These are phyloP conservation scores for Tuber borchii DNA, from an alignment of 495 filamentous ascomycete genomes.

Conservation along the genomic window DNA sequence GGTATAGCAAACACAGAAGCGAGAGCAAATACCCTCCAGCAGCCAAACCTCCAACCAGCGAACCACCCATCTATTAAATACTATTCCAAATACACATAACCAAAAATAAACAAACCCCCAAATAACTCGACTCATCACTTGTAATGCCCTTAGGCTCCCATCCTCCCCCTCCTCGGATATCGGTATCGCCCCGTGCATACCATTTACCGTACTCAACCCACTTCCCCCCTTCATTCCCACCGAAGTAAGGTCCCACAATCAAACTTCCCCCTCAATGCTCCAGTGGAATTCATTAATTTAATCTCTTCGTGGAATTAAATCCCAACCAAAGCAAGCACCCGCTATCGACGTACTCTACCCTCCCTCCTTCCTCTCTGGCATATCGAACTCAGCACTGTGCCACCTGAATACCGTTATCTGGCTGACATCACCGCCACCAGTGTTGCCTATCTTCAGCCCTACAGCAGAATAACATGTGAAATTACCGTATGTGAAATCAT, in stretches of 20 bases:
- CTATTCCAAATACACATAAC: not conserved
- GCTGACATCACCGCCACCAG: not conserved
- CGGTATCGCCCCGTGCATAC: not conserved
- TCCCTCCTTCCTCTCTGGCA: not conserved
- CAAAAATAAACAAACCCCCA: not conserved
- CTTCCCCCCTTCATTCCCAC: not conserved
- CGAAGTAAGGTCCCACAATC: not conserved
- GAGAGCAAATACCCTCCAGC: not conserved
- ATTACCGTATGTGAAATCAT: not conserved
- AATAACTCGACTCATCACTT: not conserved
- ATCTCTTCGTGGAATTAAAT: not conserved
- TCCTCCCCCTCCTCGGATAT: not conserved
- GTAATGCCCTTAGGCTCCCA: not conserved
- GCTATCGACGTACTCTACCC: not conserved
- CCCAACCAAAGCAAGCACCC: not conserved
- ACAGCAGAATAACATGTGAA: not conserved
- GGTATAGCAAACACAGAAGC: not conserved
- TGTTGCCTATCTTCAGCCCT: slow-evolving; percentile 1
- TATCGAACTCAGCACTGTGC: not conserved
- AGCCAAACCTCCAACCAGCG: not conserved
- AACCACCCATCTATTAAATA: not conserved
- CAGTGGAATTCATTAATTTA: not conserved
- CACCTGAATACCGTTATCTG: not conserved
- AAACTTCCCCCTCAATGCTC: not conserved
- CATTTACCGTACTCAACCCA: not conserved